These are phyloP conservation scores for Elsinoe necatrix DNA, from an alignment of 2,329 filamentous ascomycete genomes.

Conservation along the genomic window DNA sequence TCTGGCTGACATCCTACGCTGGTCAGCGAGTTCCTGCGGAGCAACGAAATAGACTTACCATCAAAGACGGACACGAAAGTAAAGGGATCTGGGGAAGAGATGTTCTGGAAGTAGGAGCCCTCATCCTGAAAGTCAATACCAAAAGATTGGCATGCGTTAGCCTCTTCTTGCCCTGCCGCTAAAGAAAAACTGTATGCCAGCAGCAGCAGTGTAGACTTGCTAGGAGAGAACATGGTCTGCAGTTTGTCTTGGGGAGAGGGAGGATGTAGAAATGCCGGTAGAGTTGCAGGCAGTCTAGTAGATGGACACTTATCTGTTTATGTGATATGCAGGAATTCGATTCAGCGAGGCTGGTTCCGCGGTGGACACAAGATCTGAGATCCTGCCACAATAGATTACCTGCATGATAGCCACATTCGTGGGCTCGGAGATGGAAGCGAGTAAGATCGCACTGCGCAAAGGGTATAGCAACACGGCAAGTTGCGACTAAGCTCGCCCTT, in stretches of 20 bases:
- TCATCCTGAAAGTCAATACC: constrained; percentile 37
- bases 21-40: constrained; percentile 6
- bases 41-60: constrained; percentile 21
- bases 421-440: not conserved
- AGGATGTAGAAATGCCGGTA: not conserved
- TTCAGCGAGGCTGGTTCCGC: not conserved
- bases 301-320: constrained; percentile 1
- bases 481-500: not conserved
- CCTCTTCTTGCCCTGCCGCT: not conserved
- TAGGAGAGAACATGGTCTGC: not conserved
- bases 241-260: not conserved
- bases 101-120: constrained; percentile 40
- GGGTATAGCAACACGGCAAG: not conserved
- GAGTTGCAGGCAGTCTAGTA: not conserved
- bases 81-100: constrained; percentile 34
- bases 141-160: constrained; percentile 23
- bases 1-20: constrained; percentile 32
- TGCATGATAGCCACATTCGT: constrained; percentile 5
- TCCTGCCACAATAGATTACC: not conserved
- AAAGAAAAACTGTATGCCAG: not conserved
- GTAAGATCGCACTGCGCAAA: not conserved
- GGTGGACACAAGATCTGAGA: constrained; percentile 3
- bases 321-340: not conserved
- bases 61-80: constrained; percentile 38
- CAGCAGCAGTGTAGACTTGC: not conserved